These are phyloP conservation scores for Desmodesmus armatus DNA, from an alignment of 139 green algal genomes.

Conservation along the genomic window DNA sequence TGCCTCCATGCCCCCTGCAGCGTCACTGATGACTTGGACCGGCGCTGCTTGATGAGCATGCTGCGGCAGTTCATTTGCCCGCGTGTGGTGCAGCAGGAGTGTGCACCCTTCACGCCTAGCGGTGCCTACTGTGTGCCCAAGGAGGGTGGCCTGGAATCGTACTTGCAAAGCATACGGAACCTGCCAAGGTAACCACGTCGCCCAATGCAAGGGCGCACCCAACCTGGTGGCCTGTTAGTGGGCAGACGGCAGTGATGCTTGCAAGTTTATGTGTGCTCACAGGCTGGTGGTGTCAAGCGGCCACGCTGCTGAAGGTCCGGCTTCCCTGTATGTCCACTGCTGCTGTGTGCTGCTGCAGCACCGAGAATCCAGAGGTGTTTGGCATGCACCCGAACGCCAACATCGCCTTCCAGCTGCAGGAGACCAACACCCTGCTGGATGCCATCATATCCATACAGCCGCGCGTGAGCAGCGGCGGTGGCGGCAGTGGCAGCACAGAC, in stretches of 20 bases:
- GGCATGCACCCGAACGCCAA: constrained; percentile 92
- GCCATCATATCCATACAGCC: constrained; percentile 84
- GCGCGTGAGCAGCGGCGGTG: constrained; percentile 50
- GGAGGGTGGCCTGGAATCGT: constrained; percentile 59
- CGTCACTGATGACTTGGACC: constrained; percentile 91
- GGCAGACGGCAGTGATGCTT: no score
- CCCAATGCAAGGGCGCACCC: background rate
- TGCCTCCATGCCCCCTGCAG: constrained; percentile 32
- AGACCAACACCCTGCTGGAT: constrained; percentile 76
- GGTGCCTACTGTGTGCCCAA: constrained; percentile 56
- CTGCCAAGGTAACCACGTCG: constrained; percentile 43
- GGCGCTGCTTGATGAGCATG: constrained; percentile 81
- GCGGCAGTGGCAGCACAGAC: constrained; percentile 61
- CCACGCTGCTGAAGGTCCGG: no score
- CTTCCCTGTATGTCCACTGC: background rate
- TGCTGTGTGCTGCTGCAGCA: constrained; percentile 10
- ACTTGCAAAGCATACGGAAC: constrained; percentile 72
- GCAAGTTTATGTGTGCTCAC: no score
- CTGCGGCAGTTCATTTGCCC: constrained; percentile 80
- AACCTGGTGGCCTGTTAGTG: background rate
- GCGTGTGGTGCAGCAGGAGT: constrained; percentile 57
- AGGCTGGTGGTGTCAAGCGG: no score
- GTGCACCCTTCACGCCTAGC: constrained; percentile 7
- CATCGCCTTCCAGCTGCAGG: constrained; percentile 84
- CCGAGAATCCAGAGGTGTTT: constrained; percentile 88